phyloP scores from a whole-genome alignment of 202 grass and related monocot genomes.

The Brachypodium distachyon region DNA sequence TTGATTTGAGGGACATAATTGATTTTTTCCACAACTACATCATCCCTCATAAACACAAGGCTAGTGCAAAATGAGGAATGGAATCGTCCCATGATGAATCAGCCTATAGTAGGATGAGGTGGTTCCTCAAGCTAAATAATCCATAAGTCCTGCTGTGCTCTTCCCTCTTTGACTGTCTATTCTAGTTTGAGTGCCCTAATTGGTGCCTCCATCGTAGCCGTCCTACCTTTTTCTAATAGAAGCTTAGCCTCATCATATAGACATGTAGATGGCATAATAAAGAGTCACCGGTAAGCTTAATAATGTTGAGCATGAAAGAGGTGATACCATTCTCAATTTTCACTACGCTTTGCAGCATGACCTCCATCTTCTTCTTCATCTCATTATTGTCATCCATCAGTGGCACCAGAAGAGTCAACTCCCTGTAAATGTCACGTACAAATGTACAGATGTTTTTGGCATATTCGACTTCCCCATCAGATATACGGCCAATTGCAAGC shows the following conservation, averaged over 20 bases:
- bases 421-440: conserved; percentile 88
- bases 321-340: conserved; percentile 98
- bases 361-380: conserved; percentile 99
- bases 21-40: not conserved
- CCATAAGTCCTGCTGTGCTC: not conserved
- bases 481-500: conserved; percentile 93
- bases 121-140: not conserved
- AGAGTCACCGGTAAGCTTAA: conserved; percentile 6
- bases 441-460: conserved; percentile 84
- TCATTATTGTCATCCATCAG: conserved; percentile 88
- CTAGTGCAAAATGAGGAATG: not conserved
- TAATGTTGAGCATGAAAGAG: not conserved
- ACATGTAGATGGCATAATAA: not conserved
- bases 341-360: conserved; percentile 85
- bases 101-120: not conserved
- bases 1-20: not conserved
- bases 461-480: conserved; percentile 95
- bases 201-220: not conserved
- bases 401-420: conserved; percentile 79
- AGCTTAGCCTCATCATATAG: not conserved
- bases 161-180: not conserved
- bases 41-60: not conserved
- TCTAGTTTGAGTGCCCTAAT: not conserved
- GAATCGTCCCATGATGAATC: not conserved
- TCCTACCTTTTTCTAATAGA: not conserved